Evolutionary conservation across 2,329 filamentous ascomycete species (phyloP).

Genomic region (Chaetomiaceae sp.): DNA sequence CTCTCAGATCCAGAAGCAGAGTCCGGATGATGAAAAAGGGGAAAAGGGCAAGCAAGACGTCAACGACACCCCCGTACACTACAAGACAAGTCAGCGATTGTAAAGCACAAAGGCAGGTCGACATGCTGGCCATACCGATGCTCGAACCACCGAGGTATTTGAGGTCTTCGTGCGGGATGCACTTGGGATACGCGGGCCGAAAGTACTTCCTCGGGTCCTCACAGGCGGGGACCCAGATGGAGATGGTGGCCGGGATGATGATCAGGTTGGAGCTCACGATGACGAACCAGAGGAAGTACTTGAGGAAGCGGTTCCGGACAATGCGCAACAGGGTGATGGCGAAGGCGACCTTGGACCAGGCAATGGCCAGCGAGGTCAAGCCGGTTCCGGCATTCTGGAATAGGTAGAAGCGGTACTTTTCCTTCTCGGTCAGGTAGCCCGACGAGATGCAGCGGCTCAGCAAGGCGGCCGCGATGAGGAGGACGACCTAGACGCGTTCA

Average conservation of each 20-base stretch:
- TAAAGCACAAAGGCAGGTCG: not conserved
- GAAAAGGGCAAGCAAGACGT: constrained; percentile 35
- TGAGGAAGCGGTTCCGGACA: constrained; percentile 18
- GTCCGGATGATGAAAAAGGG: constrained; percentile 42
- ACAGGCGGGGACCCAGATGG: constrained; percentile 18
- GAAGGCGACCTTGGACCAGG: constrained; percentile 27
- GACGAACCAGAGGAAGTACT: constrained; percentile 22
- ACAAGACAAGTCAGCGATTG: not conserved
- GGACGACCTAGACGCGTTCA: constrained; percentile 9
- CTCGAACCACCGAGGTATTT: constrained; percentile 4
- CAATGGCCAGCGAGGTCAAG: constrained; percentile 16
- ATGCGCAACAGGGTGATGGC: constrained; percentile 25
- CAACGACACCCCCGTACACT: constrained; percentile 25
- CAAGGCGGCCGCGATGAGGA: constrained; percentile 13
- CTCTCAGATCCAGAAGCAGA: constrained; percentile 39
- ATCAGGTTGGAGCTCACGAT: constrained; percentile 25
- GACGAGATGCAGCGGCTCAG: constrained; percentile 13
- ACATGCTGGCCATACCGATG: constrained; percentile 1
- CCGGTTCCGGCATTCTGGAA: constrained; percentile 14
- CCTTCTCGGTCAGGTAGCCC: constrained; percentile 13
- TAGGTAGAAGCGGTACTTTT: constrained; percentile 15
- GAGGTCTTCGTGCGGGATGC: not conserved
- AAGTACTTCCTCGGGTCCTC: constrained; percentile 3
- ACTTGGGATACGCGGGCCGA: constrained; percentile 3
- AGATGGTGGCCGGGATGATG: constrained; percentile 22